A percentile compares a stretch with the other conserved stretches of the same genome.
phyloP scores from a whole-genome alignment of 257 asterid species.

The Leonotis leonurus region DNA sequence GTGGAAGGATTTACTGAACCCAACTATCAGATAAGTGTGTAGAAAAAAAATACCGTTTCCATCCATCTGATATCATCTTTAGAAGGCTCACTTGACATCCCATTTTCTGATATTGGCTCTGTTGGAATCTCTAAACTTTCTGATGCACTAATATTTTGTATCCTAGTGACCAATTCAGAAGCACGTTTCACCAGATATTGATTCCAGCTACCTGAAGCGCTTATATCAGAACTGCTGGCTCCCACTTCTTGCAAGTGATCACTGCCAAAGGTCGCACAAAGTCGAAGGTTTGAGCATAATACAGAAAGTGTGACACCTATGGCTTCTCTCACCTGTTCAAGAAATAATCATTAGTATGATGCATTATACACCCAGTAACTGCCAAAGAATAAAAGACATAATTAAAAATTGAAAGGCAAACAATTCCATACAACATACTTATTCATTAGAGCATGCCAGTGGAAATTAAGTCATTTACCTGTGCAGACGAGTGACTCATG shows the following conservation, averaged over 20 bases:
- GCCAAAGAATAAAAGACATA: background rate
- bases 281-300: conserved; percentile 86
- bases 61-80: conserved; percentile 91
- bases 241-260: conserved; percentile 32
- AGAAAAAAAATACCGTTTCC: conserved; percentile 77
- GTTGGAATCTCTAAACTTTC: conserved; percentile 42
- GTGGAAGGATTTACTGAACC: conserved; percentile 11
- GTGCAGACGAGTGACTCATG: conserved; percentile 95
- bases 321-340: conserved; percentile 90
- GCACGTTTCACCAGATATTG: conserved; percentile 55
- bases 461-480: conserved; percentile 47
- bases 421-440: conserved; percentile 2
- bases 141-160: conserved; percentile 58
- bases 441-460: background rate
- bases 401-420: background rate
- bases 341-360: conserved; percentile 14
- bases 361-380: conserved; percentile 1
- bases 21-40: conserved; percentile 7
- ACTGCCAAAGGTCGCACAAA: conserved; percentile 40
- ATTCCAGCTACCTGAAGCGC: conserved; percentile 53
- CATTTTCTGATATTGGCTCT: conserved; percentile 37
- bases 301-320: conserved; percentile 85
- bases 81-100: conserved; percentile 47
- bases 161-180: conserved; percentile 58
- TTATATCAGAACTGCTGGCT: conserved; percentile 19